Percentiles rank a stretch among this genome's conserved stretches.
phyloP scores from a whole-genome alignment of 148 eudicot genomes.

The Diospyros lotus region DNA sequence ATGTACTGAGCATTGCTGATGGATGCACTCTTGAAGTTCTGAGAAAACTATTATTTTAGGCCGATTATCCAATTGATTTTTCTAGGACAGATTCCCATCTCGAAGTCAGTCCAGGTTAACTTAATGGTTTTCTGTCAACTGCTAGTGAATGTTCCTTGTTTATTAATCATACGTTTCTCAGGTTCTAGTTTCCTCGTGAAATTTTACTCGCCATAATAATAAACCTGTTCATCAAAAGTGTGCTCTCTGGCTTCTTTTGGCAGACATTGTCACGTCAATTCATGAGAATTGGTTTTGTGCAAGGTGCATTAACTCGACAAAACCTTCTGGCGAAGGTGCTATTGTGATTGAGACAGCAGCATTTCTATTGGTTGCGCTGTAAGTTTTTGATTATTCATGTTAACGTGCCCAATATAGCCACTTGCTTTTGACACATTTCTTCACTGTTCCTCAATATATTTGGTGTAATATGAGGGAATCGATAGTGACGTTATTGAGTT shows the following conservation, averaged over 20 bases:
- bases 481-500: not conserved
- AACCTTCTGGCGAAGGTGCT: constrained; percentile 84
- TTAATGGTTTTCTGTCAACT: not conserved
- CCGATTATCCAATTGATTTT: not conserved
- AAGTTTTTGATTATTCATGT: constrained; percentile 24
- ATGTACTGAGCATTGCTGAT: too few species aligned
- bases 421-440: too few species aligned
- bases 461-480: not conserved
- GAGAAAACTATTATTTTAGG: too few species aligned
- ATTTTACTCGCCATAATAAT: not conserved
- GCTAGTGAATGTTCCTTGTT: not conserved
- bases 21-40: too few species aligned
- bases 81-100: not conserved
- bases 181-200: not conserved
- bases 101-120: not conserved
- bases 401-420: not conserved
- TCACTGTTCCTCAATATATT: not conserved
- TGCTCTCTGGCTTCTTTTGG: constrained; percentile 11
- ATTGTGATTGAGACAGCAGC: constrained; percentile 66
- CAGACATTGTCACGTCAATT: constrained; percentile 87
- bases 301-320: constrained; percentile 75
- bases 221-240: not conserved
- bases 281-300: constrained; percentile 88
- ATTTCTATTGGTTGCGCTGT: constrained; percentile 78
- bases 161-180: not conserved